Conservation (phyloP, 805 yeast species). For the Yarrowia keelungensis region DNA sequence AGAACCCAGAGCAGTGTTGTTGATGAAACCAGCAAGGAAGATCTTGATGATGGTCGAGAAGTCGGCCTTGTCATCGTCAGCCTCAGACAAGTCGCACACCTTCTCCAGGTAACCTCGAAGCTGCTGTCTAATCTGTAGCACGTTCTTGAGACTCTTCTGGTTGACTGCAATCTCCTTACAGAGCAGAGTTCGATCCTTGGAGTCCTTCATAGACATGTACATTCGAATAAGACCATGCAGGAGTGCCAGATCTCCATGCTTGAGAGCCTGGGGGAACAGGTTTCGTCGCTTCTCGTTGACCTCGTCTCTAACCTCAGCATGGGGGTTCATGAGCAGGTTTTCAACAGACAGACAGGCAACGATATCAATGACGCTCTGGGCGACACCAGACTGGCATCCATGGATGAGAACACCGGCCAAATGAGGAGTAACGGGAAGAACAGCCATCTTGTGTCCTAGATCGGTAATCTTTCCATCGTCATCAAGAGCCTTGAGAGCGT, state of each 20-base stretch:
- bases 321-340: constrained; percentile 79
- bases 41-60: constrained; percentile 61
- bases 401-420: constrained; percentile 81
- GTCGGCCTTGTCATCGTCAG: constrained; percentile 49
- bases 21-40: constrained; percentile 81
- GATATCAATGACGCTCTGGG: constrained; percentile 76
- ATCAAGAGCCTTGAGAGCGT: constrained; percentile 78
- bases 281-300: constrained; percentile 76
- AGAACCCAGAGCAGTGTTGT: constrained; percentile 90
- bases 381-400: constrained; percentile 61
- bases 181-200: constrained; percentile 75
- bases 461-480: constrained; percentile 77
- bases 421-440: constrained; percentile 91
- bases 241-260: constrained; percentile 83
- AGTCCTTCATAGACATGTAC: constrained; percentile 55
- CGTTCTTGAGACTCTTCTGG: constrained; percentile 80
- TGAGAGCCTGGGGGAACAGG: constrained; percentile 71
- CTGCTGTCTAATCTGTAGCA: constrained; percentile 75
- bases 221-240: constrained; percentile 77
- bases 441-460: constrained; percentile 84
- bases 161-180: constrained; percentile 80
- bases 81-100: constrained; percentile 48
- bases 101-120: constrained; percentile 69
- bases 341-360: constrained; percentile 94
- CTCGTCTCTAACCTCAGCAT: constrained; percentile 81